Base-by-base conservation (phyloP, 805 yeast species). In the Ogataea nitratoaversa region DNA sequence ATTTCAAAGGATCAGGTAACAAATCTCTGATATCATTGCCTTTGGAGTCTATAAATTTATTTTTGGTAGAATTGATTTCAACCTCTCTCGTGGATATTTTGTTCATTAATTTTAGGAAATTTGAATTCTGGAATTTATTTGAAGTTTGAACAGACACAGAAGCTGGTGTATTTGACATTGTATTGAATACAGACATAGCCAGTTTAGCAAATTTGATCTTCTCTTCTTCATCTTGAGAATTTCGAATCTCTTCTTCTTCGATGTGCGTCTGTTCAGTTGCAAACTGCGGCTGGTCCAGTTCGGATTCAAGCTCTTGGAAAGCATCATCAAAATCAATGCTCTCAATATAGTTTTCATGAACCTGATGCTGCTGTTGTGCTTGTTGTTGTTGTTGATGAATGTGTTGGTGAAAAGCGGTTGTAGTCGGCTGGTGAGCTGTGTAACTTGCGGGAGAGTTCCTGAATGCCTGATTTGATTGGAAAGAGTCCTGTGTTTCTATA, bases 101-200 rank as follows among this genome's bases (percentile, higher is more conserved):
- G 25, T 59, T 49, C 76, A 71, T 71, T 24, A 71, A 51, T 40
- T 66, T 65, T 40, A 71, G 48, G 39, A 71, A 71, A 14, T 58
- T 58, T 8, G 71, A 66, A 37, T 65, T 62, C 47, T 62, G 57
- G 47, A 70, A 68, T 45, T 70, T 70, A 20, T 42, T 36, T 2
- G 55, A 48, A 1, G 72, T 66, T 12, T 54, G 53, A 4, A 42
- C 41, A 12, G 69, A 58, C 1, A 56, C 46, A 7, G 48, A 37
- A 24, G 41, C 36, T 22, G 61, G 53, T 1, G 62, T 49, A 20
- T 54, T 52, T n/a, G 59, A 46, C 74, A 70, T 70, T 5, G 66
- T 53, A 29, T 53, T 47, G 22, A 62, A 64, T 9, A 70, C 71
- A 13, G 63, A 59, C 30, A 55, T 50, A 1, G 72, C 72, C 11